These are phyloP conservation scores for Geranium brycei DNA, from an alignment of 345 rosid species.

Conservation along the genomic window DNA sequence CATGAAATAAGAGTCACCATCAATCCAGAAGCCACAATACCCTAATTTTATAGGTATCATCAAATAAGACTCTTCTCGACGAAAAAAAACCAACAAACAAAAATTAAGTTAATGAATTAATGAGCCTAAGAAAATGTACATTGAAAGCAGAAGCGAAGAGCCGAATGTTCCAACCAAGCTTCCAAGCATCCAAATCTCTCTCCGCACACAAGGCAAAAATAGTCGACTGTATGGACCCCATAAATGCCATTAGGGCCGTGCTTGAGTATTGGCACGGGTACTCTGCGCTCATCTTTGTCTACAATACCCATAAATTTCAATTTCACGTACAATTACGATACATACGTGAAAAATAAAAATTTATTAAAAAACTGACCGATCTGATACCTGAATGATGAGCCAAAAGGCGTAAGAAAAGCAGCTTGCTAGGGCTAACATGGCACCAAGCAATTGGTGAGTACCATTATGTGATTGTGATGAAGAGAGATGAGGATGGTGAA, in stretches of 20 bases:
- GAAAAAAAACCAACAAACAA: too few species aligned
- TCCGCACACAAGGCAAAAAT: conserved; percentile 13
- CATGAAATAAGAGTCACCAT: conserved; percentile 14
- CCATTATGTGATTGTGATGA: conserved; percentile 1
- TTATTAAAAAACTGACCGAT: too few species aligned
- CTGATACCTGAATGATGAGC: conserved; percentile 36
- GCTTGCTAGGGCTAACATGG: conserved; percentile 13
- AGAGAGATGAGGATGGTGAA: conserved; percentile 9
- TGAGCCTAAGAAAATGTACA: conserved; percentile 7
- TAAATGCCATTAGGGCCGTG: conserved; percentile 8
- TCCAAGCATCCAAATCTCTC: conserved; percentile 21
- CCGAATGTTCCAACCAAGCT: conserved; percentile 21
- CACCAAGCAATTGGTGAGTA: conserved; percentile 16
- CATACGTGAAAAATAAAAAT: too few species aligned
- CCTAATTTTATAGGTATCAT: conserved; percentile 10
- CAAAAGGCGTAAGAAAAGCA: conserved; percentile 23
- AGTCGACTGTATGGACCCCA: conserved; percentile 9
- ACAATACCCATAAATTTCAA: not conserved
- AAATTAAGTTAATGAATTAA: too few species aligned
- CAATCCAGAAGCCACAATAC: conserved; percentile 24
- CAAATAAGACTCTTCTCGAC: not conserved
- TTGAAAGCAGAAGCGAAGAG: conserved; percentile 10
- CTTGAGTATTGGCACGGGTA: conserved; percentile 19
- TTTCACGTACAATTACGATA: too few species aligned
- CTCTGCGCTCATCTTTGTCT: conserved; percentile 22